phyloP scores from a whole-genome alignment of 306 rosid genomes.

The Glycine soja region DNA sequence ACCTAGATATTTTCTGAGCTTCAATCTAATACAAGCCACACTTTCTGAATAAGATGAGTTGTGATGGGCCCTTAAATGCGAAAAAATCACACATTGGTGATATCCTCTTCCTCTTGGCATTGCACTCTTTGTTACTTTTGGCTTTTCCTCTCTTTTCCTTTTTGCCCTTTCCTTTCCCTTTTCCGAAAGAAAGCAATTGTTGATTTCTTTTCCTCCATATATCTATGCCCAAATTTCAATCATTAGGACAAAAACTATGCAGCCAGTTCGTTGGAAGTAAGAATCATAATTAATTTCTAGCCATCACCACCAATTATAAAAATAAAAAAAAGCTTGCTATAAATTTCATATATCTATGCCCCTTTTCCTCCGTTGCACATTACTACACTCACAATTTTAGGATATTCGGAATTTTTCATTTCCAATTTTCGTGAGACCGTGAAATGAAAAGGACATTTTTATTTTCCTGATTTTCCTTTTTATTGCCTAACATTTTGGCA shows the following conservation, averaged over 20 bases:
- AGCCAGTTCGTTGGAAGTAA: slow-evolving; percentile 38
- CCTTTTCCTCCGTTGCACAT: not conserved
- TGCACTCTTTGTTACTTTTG: slow-evolving; percentile 50
- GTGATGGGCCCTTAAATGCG: slow-evolving; percentile 60
- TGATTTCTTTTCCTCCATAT: slow-evolving; percentile 61
- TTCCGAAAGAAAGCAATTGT: slow-evolving; percentile 57
- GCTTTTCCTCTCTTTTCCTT: slow-evolving; percentile 47
- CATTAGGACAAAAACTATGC: slow-evolving; percentile 46
- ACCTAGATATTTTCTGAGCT: slow-evolving; percentile 62
- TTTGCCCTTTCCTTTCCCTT: slow-evolving; percentile 45
- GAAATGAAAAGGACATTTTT: not conserved
- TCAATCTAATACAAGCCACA: slow-evolving; percentile 68
- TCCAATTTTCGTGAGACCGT: not conserved
- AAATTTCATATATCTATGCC: slow-evolving; percentile 19
- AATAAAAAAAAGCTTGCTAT: slow-evolving; percentile 15
- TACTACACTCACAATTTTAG: slow-evolving; percentile 16
- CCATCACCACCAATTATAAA: slow-evolving; percentile 28
- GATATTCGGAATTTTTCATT: not conserved
- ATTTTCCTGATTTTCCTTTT: not conserved
- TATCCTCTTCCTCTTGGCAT: slow-evolving; percentile 51
- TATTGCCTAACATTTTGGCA: not conserved
- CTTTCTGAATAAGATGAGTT: slow-evolving; percentile 54
- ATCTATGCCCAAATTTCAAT: slow-evolving; percentile 48
- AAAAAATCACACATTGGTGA: slow-evolving; percentile 52
- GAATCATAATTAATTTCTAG: slow-evolving; percentile 46